phyloP scores from a whole-genome alignment of 176 grass and related monocot species.

The Microstegium vimineum region DNA sequence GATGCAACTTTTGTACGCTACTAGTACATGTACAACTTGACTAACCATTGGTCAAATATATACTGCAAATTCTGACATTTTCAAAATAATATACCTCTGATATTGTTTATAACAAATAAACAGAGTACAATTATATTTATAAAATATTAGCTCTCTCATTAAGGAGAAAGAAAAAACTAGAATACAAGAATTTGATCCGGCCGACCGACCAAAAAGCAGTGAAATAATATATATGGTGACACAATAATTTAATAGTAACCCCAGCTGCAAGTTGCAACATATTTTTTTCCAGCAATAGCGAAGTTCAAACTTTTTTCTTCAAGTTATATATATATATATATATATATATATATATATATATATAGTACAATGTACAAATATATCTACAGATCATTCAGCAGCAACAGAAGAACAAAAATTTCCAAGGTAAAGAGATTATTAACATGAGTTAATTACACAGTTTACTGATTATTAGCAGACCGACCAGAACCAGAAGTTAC shows the following conservation, averaged over 20 bases:
- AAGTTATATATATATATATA: too few relatives aligned
- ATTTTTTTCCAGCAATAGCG: neutral
- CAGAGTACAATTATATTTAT: neutral
- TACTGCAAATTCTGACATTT: neutral
- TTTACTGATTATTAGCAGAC: neutral
- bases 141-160: neutral
- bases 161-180: neutral
- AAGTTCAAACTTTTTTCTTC: neutral
- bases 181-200: neutral
- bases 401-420: neutral
- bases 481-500: neutral
- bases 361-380: too few relatives aligned
- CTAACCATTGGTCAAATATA: neutral
- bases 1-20: neutral
- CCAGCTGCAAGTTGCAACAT: constrained; percentile 10
- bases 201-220: constrained; percentile 6
- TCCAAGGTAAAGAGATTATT: neutral
- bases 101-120: neutral
- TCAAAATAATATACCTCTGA: neutral
- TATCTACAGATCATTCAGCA: neutral
- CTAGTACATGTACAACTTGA: neutral
- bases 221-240: neutral
- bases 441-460: neutral
- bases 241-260: neutral
- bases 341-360: too few relatives aligned